These are phyloP conservation scores for Nothomitra cinnamomea DNA, from an alignment of 2,329 filamentous ascomycete species.

Conservation along the genomic window DNA sequence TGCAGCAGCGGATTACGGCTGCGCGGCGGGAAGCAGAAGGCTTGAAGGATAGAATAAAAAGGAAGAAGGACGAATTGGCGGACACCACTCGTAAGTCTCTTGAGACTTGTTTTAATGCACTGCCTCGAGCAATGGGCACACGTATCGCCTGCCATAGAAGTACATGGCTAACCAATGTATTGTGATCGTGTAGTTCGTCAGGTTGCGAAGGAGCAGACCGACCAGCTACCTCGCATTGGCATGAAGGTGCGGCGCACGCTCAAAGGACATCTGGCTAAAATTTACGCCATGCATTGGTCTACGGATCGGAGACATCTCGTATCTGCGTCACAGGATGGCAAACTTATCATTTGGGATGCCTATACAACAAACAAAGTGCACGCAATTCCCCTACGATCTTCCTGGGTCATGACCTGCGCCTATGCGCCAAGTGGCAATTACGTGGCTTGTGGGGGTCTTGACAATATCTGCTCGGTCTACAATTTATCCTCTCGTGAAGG, in stretches of 20 bases:
- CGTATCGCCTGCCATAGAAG: neutral
- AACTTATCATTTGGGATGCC: conserved; percentile 99
- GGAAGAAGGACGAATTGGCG: conserved; percentile 98
- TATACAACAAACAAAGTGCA: conserved; percentile 99
- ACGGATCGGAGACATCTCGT: conserved; percentile 94
- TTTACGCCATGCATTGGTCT: conserved; percentile 99
- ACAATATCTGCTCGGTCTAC: conserved; percentile 99
- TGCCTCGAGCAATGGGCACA: neutral
- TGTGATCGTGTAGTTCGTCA: conserved; percentile 51
- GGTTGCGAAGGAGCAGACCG: conserved; percentile 83
- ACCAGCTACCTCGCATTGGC: conserved; percentile 77
- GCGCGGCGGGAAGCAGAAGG: conserved; percentile 95
- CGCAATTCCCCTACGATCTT: conserved; percentile 89
- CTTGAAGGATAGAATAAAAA: conserved; percentile 96
- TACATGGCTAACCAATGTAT: neutral
- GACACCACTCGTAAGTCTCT: conserved; percentile 79
- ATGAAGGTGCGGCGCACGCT: conserved; percentile 97
- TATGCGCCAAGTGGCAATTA: conserved; percentile 98
- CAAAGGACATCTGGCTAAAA: conserved; percentile 96
- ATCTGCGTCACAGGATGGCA: conserved; percentile 95
- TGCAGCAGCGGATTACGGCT: conserved; percentile 85
- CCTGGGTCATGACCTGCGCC: conserved; percentile 99
- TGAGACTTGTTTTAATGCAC: conserved; percentile 5
- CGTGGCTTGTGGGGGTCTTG: conserved; percentile 92
- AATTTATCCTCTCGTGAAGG: conserved; percentile 94